Conservation (phyloP, 2,329 filamentous ascomycete genomes). For the Pestalotiopsis sp. region DNA sequence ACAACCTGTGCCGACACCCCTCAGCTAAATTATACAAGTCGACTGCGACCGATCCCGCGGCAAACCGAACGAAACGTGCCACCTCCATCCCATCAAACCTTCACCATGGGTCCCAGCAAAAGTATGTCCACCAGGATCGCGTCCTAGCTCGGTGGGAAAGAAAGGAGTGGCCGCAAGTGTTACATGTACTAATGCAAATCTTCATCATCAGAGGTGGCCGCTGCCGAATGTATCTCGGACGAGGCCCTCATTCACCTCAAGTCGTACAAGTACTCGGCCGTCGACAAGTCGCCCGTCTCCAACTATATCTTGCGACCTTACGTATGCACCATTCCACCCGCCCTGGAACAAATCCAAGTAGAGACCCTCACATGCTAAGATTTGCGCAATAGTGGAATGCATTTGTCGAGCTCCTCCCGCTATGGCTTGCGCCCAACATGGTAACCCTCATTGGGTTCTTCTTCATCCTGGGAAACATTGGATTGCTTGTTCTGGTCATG, state of each 20-base stretch:
- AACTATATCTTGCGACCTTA: slow-evolving; percentile 94
- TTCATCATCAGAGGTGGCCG: slow-evolving; percentile 49
- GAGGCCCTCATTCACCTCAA: slow-evolving; percentile 90
- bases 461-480: slow-evolving; percentile 88
- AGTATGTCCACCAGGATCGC: slow-evolving; percentile 4
- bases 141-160: background rate
- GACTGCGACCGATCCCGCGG: background rate
- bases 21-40: background rate
- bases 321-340: slow-evolving; percentile 58
- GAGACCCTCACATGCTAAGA: slow-evolving; percentile 22
- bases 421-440: slow-evolving; percentile 98
- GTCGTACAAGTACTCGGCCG: slow-evolving; percentile 95
- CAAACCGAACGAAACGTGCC: background rate
- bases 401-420: slow-evolving; percentile 85
- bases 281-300: slow-evolving; percentile 94
- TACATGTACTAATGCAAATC: background rate
- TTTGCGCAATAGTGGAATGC: slow-evolving; percentile 80
- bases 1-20: background rate
- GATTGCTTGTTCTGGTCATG: slow-evolving; percentile 73
- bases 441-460: slow-evolving; percentile 94
- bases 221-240: slow-evolving; percentile 79
- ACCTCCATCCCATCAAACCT: background rate
- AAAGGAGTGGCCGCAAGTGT: background rate
- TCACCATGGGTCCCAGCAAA: slow-evolving; percentile 7
- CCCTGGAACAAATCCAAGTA: slow-evolving; percentile 16